Evolutionary conservation across 345 rosid species (phyloP).

Genomic region (Moricandia moricandioides): DNA sequence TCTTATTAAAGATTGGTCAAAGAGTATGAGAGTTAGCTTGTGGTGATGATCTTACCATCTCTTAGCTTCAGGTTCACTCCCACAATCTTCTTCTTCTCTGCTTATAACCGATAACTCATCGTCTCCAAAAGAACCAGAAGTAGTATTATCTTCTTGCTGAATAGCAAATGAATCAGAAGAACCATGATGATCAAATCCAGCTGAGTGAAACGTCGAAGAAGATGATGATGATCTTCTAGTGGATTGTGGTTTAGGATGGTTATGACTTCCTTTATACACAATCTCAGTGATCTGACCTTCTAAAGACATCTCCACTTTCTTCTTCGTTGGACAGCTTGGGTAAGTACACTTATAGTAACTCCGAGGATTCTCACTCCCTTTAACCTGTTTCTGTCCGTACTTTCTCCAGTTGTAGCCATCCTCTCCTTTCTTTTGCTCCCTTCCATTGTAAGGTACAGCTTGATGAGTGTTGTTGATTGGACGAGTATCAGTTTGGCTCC

Average conservation of each 20-base stretch:
- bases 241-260: slow-evolving; percentile 84
- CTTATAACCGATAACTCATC: slow-evolving; percentile 69
- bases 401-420: slow-evolving; percentile 99
- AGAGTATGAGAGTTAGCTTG: neutral
- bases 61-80: slow-evolving; percentile 67
- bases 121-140: slow-evolving; percentile 70
- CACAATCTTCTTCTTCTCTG: slow-evolving; percentile 61
- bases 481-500: slow-evolving; percentile 22
- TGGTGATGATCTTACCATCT: slow-evolving; percentile 56
- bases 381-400: slow-evolving; percentile 93
- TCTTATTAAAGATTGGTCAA: neutral
- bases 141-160: slow-evolving; percentile 65
- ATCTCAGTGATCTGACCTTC: slow-evolving; percentile 95
- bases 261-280: slow-evolving; percentile 90
- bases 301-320: slow-evolving; percentile 80
- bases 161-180: slow-evolving; percentile 46
- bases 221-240: slow-evolving; percentile 61
- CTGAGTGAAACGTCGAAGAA: slow-evolving; percentile 38
- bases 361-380: slow-evolving; percentile 95
- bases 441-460: slow-evolving; percentile 25
- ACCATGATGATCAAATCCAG: slow-evolving; percentile 28
- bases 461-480: slow-evolving; percentile 18
- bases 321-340: slow-evolving; percentile 84
- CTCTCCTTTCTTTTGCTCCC: slow-evolving; percentile 66
- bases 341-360: slow-evolving; percentile 94